Evolutionary conservation across 2,329 filamentous ascomycete species (phyloP).

Genomic region (Pseudogymnoascus sp.): DNA sequence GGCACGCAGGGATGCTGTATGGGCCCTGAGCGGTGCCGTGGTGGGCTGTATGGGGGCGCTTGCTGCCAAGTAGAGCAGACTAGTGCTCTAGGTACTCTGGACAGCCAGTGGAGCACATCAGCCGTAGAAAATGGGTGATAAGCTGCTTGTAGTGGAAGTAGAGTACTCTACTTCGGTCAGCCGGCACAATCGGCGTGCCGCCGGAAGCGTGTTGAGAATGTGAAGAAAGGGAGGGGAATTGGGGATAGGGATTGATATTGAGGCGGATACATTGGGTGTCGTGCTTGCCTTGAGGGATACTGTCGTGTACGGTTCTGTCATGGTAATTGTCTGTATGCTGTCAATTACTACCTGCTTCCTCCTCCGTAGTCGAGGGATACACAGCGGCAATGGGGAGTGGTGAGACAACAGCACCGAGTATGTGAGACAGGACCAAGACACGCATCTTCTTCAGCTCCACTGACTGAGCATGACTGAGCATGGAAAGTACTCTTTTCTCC

Average conservation of each 20-base stretch:
- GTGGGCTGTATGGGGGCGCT: background rate
- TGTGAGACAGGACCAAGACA: slow-evolving; percentile 4
- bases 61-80: background rate
- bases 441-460: background rate
- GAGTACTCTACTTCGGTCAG: background rate
- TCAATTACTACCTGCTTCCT: background rate
- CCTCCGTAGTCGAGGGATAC: background rate
- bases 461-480: background rate
- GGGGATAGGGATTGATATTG: background rate
- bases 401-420: slow-evolving; percentile 1
- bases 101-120: background rate
- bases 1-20: background rate
- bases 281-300: background rate
- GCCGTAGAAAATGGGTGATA: background rate
- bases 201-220: background rate
- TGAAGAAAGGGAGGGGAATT: background rate
- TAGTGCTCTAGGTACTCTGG: background rate
- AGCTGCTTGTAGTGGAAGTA: background rate
- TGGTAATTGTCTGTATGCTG: background rate
- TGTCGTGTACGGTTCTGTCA: background rate
- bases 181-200: background rate
- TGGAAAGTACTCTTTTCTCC: background rate
- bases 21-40: background rate
- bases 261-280: background rate
- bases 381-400: background rate